Base-by-base conservation (phyloP, 2,329 filamentous ascomycete species). In the Stagonosporopsis cucurbitacearum region DNA sequence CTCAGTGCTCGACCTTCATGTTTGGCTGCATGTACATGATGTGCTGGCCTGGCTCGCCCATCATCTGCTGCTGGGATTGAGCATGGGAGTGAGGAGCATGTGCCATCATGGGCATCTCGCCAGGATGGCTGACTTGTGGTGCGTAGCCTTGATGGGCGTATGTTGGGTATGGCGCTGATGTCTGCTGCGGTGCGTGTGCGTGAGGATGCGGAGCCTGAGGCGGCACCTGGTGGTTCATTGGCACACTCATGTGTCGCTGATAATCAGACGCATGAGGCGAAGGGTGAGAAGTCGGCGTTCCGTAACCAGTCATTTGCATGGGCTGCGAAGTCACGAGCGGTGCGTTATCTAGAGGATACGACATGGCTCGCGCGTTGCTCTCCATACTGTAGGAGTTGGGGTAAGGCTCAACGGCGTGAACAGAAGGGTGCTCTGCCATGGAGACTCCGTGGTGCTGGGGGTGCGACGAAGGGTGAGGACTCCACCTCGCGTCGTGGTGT, bases 21-120 rank as follows among this genome's bases (percentile, higher is more conserved):
- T 76, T 76, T 7, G 70, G 65, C 37, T 68, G 68, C 62, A 75
- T 70, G 45, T 77, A 78, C 65, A 77, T 75, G 59, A 78, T 75
- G 55, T 76, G 66, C 45, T 68, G 73, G n/a, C 69, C 66, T 46
- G 72, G 70, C 46, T 75, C 72, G 26, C 67, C 66, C 65, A 77
- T 77, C 74, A 77, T 75, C 46, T 72, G 72, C 15, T 66, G 50
- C 45, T 73, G 72, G 3, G 25, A 15, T 11, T 43, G 72, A 13
- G 66, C 49, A 45, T 73, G 72, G 9, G 62, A 54, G 45, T 73
- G 72, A 33, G 68, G 63, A 22, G 69, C 63, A 17, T 71, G 72
- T 22, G 68, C 66, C 73, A 75, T 75, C 72, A 76, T 71, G 7
- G 69, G 65, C 68, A 74, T 73, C 12, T 77, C 73, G 20, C 70